Evolutionary conservation across 805 yeast genomes (phyloP), one percentile per base, ranked within the genome.

Genomic region (Teunomyces pallodes): DNA sequence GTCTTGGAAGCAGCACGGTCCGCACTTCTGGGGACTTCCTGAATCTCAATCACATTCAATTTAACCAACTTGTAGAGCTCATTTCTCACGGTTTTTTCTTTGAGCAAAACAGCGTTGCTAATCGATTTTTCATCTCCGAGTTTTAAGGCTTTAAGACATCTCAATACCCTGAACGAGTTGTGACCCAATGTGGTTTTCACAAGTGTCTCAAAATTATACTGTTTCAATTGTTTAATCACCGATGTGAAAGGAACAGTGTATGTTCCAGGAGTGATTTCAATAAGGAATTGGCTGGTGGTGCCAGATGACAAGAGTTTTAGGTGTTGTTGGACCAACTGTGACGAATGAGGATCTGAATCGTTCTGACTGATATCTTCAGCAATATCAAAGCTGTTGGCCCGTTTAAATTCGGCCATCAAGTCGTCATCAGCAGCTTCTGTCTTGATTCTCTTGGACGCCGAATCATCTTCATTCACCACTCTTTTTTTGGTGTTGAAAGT

Each of bases 1-100:
- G 97, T 86, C 55, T 96, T 82, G 36, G 88, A 83, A 0, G 97
- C 96, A 2, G 96, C 91, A 55, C 98, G 78, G 64, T 94, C 98
- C 20, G 83, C 84, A 7, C 96, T 86, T 58, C 92, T 81, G 9
- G 98, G 97, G 27, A 94, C 86, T 69, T 94, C 99, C 67, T 92
- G 98, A 32, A 91, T 77, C 61, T 92, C 96, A 14, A 91, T 71
- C 14, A 87, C 78, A 52, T 91, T 90, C 54, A 82, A 76, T 46
- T 78, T 80, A 26, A 87, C 78, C 46, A 94, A 70, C 30, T 80
- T 79, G 41, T 86, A 80, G 39, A 90, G 69, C 39, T 86, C 82
- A 35, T 84, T 82, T 48, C 97, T 76, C 7, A 90, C 87, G 32
- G 83, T 86, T 50, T 80, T 81, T 49, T 90, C 95, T 54, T 82